Base-by-base conservation (phyloP, 1,284 basidiomycete genomes). In the Cutaneotrichosporon spelunceum region DNA sequence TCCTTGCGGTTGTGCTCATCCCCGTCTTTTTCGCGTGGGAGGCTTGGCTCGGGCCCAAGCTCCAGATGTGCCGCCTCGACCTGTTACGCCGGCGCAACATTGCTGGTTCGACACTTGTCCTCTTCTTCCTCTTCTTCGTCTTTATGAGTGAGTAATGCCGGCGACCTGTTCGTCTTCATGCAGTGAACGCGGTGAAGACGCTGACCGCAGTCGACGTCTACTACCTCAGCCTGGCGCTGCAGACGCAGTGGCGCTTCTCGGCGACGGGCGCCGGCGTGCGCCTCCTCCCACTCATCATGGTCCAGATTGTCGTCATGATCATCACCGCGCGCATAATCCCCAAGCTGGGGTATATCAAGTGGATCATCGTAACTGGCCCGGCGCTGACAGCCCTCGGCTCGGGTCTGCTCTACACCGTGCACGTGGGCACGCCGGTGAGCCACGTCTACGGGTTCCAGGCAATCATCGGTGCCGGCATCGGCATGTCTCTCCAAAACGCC, bases 41-140 rank as follows among this genome's bases (percentile, higher is more conserved):
- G 59, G 71, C 64, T 64, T 80, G 67, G 62, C 52, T 78, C 47
- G 77, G 75, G 0, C 56, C 61, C 24, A 71, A 79, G n/a, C 66
- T 69, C 21, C 72, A 73, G 23, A 80, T 81, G 74, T 72, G 81
- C 57, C 76, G 77, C 30, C 68, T 81, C n/a, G 53, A 57, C n/a
- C 64, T 80, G 24, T 61, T 81, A 54, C 69, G 65, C 47, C 65
- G 78, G 19, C 66, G 78, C 13, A 77, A 75, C 24, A 72, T 79
- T 50, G 60, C 61, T 67, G 59, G 54, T 27, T 36, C 56, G 23
- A 27, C 44, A 6, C 3, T 60, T 23, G 13, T 56, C 24, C 42
- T 64, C 29, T 53, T 54, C 47, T 67, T 60, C 59, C 65, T 75
- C 30, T 77, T 77, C 49, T 72, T 64, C 14, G 57, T 67, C 33